Evolutionary conservation across 495 filamentous ascomycete species (phyloP).

Genomic region (Xylaria scruposa): DNA sequence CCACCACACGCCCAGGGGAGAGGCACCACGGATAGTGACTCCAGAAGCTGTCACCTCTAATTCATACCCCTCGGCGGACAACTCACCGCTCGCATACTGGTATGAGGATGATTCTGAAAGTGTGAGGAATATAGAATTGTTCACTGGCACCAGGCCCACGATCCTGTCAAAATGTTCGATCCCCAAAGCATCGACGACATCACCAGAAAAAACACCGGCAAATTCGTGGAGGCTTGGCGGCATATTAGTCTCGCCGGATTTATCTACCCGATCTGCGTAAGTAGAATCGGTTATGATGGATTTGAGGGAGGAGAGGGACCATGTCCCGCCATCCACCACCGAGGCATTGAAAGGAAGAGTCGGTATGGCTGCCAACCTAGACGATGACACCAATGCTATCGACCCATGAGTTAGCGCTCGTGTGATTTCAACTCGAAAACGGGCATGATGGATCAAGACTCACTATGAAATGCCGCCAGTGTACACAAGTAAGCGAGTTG

Average conservation of each 20-base stretch:
- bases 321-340: slow-evolving; percentile 34
- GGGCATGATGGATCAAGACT: background rate
- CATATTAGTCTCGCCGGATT: slow-evolving; percentile 54
- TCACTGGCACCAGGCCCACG: slow-evolving; percentile 26
- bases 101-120: slow-evolving; percentile 50
- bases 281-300: slow-evolving; percentile 51
- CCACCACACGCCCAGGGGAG: slow-evolving; percentile 61
- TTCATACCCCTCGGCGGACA: slow-evolving; percentile 56
- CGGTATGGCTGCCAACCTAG: slow-evolving; percentile 44
- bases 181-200: slow-evolving; percentile 43
- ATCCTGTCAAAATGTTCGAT: slow-evolving; percentile 37
- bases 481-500: slow-evolving; percentile 5
- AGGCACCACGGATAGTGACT: slow-evolving; percentile 56
- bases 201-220: slow-evolving; percentile 49
- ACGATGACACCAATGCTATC: slow-evolving; percentile 13
- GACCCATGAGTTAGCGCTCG: background rate
- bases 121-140: slow-evolving; percentile 53
- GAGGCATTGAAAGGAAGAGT: slow-evolving; percentile 45
- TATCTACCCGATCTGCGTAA: slow-evolving; percentile 46
- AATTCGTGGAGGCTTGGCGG: slow-evolving; percentile 54
- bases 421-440: too few relatives aligned
- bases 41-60: slow-evolving; percentile 46
- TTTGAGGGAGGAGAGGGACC: slow-evolving; percentile 41
- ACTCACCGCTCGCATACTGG: slow-evolving; percentile 47
- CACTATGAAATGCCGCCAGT: slow-evolving; percentile 7